Conservation (phyloP, 1,284 basidiomycete genomes). For the Cystobasidium pallidum region DNA sequence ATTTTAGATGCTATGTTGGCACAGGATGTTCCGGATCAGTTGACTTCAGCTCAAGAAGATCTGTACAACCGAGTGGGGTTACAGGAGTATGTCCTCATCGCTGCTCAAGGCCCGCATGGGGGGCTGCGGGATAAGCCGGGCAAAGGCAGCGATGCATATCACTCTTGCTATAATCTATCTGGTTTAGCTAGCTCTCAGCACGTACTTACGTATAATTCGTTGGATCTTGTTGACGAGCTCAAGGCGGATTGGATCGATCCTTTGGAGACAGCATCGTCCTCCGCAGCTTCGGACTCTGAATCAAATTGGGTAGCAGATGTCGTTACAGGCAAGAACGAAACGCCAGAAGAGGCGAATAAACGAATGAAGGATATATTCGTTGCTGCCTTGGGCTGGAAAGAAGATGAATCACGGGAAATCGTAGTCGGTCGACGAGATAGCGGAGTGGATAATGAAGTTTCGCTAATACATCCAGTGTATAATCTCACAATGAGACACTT, state of each 20-base stretch:
- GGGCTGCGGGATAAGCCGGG: constrained; percentile 94
- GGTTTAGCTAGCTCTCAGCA: constrained; percentile 89
- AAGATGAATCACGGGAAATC: constrained; percentile 66
- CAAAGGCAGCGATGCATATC: constrained; percentile 85
- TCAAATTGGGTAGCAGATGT: constrained; percentile 51
- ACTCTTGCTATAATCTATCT: constrained; percentile 85
- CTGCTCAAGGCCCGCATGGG: constrained; percentile 73
- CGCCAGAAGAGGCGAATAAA: constrained; percentile 55
- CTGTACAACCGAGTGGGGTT: constrained; percentile 62
- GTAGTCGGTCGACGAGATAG: constrained; percentile 65
- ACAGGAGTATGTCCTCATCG: constrained; percentile 84
- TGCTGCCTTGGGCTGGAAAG: constrained; percentile 71
- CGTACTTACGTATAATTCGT: constrained; percentile 58
- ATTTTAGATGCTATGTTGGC: constrained; percentile 68
- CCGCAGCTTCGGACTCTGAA: not conserved
- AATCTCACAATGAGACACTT: constrained; percentile 77
- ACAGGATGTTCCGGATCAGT: constrained; percentile 51
- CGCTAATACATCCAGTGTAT: constrained; percentile 70
- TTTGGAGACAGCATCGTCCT: not conserved
- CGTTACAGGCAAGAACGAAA: constrained; percentile 51
- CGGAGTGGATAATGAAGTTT: constrained; percentile 71
- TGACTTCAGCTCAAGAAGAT: constrained; percentile 53
- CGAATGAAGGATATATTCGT: constrained; percentile 65
- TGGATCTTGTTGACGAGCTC: not conserved
- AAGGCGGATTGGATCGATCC: constrained; percentile 12